Conservation (phyloP, 1,284 basidiomycete species). For the Ustilago nuda region DNA sequence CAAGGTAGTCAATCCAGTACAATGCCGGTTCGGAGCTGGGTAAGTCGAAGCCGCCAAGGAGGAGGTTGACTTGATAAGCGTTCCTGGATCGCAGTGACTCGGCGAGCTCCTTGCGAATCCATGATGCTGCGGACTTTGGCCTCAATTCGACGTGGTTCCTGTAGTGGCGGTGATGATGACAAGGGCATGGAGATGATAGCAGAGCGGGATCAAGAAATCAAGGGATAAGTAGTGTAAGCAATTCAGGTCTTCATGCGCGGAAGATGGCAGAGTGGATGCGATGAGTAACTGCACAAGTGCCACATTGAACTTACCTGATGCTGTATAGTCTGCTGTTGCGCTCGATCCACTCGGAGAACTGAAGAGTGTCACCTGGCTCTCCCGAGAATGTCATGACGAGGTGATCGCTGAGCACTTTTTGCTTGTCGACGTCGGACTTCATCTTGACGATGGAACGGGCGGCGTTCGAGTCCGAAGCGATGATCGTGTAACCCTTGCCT, state of each 20-base stretch:
- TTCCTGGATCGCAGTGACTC: conserved; percentile 87
- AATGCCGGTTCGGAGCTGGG: conserved; percentile 76
- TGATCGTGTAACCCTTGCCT: conserved; percentile 67
- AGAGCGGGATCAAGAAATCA: background rate
- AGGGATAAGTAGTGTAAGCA: background rate
- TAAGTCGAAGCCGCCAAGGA: conserved; percentile 91
- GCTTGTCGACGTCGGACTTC: conserved; percentile 98
- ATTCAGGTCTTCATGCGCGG: background rate
- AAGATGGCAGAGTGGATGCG: background rate
- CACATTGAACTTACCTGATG: conserved; percentile 78
- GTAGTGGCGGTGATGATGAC: background rate
- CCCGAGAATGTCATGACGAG: conserved; percentile 95
- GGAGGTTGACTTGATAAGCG: conserved; percentile 91
- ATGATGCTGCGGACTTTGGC: conserved; percentile 89
- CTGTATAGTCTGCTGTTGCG: conserved; percentile 95
- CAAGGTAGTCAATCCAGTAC: conserved; percentile 96
- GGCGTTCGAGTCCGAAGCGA: conserved; percentile 88
- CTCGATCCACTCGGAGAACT: conserved; percentile 96
- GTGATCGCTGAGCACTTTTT: conserved; percentile 89
- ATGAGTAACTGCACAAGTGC: background rate
- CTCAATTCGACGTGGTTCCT: conserved; percentile 80
- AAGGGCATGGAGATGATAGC: background rate
- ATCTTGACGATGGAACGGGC: conserved; percentile 94
- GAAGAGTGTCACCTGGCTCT: conserved; percentile 92
- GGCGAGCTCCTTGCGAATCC: conserved; percentile 91